A percentile compares a stretch with the other conserved stretches of the same genome.
Conservation (phyloP, 805 yeast genomes). For the Brettanomyces bruxellensis region DNA sequence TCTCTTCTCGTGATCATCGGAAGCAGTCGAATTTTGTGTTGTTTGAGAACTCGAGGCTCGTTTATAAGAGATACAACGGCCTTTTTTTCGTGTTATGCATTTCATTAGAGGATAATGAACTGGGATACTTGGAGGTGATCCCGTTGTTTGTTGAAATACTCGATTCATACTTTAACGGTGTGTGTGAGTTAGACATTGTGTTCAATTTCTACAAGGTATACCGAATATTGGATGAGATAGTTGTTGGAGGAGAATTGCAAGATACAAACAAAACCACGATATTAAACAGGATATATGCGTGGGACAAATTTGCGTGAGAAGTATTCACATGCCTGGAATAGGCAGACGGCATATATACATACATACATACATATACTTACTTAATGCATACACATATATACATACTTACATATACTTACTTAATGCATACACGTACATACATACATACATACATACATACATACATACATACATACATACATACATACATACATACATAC, state of each 20-base stretch:
- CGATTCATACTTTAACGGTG: slow-evolving; percentile 80
- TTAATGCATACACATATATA: too few relatives aligned
- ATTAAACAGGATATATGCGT: slow-evolving; percentile 50
- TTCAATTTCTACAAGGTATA: slow-evolving; percentile 85
- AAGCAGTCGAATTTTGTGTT: slow-evolving; percentile 42
- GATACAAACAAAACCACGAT: slow-evolving; percentile 70
- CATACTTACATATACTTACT: too few relatives aligned
- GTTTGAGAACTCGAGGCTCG: slow-evolving; percentile 56
- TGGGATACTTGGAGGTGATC: slow-evolving; percentile 72
- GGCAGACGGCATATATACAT: background rate
- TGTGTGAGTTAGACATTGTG: slow-evolving; percentile 88
- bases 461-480: too few relatives aligned
- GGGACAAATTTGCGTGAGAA: slow-evolving; percentile 32
- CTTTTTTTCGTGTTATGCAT: slow-evolving; percentile 79
- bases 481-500: too few relatives aligned
- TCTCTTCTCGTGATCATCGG: slow-evolving; percentile 76
- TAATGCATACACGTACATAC: too few relatives aligned
- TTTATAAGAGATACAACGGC: slow-evolving; percentile 88
- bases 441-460: too few relatives aligned
- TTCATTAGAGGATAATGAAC: slow-evolving; percentile 72
- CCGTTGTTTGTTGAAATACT: slow-evolving; percentile 85
- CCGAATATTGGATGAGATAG: slow-evolving; percentile 76
- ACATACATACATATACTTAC: background rate
- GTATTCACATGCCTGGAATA: background rate
- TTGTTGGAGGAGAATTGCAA: slow-evolving; percentile 83